A percentile compares a stretch with the other conserved stretches of the same genome.
Conservation (phyloP, 2,329 filamentous ascomycete species). For the Leptographium flavum region DNA sequence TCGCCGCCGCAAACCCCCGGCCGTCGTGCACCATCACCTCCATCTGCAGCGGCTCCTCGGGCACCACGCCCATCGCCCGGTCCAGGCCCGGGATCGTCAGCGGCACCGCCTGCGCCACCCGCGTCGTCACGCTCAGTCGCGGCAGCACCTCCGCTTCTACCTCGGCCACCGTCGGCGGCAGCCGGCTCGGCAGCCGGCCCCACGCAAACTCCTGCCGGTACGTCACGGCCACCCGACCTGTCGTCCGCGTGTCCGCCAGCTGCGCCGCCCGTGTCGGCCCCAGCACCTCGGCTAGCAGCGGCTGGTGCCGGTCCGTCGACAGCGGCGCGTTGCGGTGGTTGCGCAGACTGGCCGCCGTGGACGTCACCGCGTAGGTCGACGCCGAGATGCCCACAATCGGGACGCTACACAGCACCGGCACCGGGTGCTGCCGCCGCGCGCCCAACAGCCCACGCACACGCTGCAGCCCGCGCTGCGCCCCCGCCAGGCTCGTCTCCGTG, state of each 20-base stretch:
- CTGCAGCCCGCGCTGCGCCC: constrained; percentile 5
- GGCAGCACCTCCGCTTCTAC: constrained; percentile 25
- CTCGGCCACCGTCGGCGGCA: constrained; percentile 17
- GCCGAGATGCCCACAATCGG: constrained; percentile 25
- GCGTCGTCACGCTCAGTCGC: constrained; percentile 20
- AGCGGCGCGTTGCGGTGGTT: constrained; percentile 9
- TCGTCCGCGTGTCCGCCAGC: constrained; percentile 23
- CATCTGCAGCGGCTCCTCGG: constrained; percentile 18
- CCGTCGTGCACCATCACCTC: constrained; percentile 18
- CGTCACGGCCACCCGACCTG: constrained; percentile 22
- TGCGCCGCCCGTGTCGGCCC: constrained; percentile 21
- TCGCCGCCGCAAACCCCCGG: neutral
- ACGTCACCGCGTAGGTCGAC: constrained; percentile 23
- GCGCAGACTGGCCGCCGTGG: neutral
- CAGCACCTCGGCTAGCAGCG: constrained; percentile 21
- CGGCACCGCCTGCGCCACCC: constrained; percentile 13
- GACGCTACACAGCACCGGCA: constrained; percentile 10
- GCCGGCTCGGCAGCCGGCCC: neutral
- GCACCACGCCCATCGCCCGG: constrained; percentile 1
- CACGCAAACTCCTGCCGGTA: constrained; percentile 25
- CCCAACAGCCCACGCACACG: constrained; percentile 1
- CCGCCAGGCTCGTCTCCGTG: constrained; percentile 5
- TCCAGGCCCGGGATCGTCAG: neutral
- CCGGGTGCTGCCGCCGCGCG: neutral
- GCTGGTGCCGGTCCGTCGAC: constrained; percentile 25